Evolutionary conservation across 176 grass and related monocot genomes (phyloP).

Genomic region (Cymbopogon citratus): DNA sequence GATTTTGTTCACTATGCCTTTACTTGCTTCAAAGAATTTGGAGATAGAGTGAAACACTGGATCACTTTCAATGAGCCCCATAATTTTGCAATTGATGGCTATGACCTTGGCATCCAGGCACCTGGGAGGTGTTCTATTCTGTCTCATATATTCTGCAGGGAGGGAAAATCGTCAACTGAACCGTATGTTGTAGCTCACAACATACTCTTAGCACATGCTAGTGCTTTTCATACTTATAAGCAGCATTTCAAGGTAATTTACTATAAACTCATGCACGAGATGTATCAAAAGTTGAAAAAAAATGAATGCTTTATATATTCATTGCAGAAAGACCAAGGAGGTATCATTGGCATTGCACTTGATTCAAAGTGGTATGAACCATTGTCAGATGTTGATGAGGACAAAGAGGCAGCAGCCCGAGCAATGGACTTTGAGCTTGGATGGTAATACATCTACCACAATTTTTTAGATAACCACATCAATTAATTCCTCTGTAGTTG

Average conservation of each 20-base stretch:
- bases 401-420: conserved; percentile 61
- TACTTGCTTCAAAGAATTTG: conserved; percentile 86
- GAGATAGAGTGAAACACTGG: conserved; percentile 94
- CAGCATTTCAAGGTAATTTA: conserved; percentile 65
- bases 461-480: neutral
- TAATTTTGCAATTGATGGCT: conserved; percentile 71
- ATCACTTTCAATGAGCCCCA: conserved; percentile 91
- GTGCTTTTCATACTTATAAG: conserved; percentile 64
- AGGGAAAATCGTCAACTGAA: conserved; percentile 82
- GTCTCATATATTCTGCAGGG: conserved; percentile 71
- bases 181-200: conserved; percentile 84
- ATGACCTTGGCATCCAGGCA: conserved; percentile 79
- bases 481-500: conserved; percentile 4
- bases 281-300: neutral
- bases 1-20: conserved; percentile 76
- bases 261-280: neutral
- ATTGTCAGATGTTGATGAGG: conserved; percentile 58
- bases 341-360: conserved; percentile 59
- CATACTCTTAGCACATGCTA: conserved; percentile 73
- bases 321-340: conserved; percentile 62
- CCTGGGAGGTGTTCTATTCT: conserved; percentile 84
- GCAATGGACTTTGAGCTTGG: conserved; percentile 94
- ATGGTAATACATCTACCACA: conserved; percentile 51
- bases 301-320: neutral
- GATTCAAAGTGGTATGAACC: conserved; percentile 93